Conservation (phyloP, 2,329 filamentous ascomycete species). For the Cordyceps cicadae region DNA sequence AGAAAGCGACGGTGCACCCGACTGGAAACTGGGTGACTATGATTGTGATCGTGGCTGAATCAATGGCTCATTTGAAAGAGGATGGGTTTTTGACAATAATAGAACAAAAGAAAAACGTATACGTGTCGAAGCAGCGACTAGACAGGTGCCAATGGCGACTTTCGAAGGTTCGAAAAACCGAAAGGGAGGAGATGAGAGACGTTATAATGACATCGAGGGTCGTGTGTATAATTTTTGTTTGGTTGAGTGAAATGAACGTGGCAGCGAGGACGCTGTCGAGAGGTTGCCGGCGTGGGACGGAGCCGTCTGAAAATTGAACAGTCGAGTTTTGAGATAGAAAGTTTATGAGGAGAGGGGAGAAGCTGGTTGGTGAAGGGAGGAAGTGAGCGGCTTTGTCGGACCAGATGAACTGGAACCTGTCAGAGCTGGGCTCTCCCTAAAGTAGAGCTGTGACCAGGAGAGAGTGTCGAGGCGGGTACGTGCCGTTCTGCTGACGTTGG, state of each 20-base stretch:
- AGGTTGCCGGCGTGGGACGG: slow-evolving; percentile 21
- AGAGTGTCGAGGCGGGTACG: neutral
- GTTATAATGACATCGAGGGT: slow-evolving; percentile 37
- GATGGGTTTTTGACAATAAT: slow-evolving; percentile 16
- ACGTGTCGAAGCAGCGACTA: slow-evolving; percentile 23
- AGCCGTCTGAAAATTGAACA: slow-evolving; percentile 19
- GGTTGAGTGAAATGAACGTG: slow-evolving; percentile 17
- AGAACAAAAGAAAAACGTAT: slow-evolving; percentile 29
- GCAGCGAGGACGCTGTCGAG: slow-evolving; percentile 15
- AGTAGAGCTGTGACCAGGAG: slow-evolving; percentile 4
- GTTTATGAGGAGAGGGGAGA: neutral
- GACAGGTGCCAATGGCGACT: slow-evolving; percentile 23
- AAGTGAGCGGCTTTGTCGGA: slow-evolving; percentile 10
- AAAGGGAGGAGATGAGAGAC: slow-evolving; percentile 27
- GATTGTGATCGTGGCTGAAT: slow-evolving; percentile 26
- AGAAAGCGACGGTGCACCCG: slow-evolving; percentile 18
- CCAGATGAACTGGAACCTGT: slow-evolving; percentile 13
- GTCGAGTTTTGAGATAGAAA: slow-evolving; percentile 1
- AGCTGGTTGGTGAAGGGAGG: neutral
- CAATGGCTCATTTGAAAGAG: slow-evolving; percentile 34
- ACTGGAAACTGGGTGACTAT: slow-evolving; percentile 16
- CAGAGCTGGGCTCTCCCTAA: slow-evolving; percentile 12
- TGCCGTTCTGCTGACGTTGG: neutral
- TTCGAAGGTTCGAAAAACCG: slow-evolving; percentile 22
- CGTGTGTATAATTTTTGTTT: slow-evolving; percentile 14